Evolutionary conservation across 2,329 filamentous ascomycete species (phyloP).

Genomic region (Biscogniauxia sp.): DNA sequence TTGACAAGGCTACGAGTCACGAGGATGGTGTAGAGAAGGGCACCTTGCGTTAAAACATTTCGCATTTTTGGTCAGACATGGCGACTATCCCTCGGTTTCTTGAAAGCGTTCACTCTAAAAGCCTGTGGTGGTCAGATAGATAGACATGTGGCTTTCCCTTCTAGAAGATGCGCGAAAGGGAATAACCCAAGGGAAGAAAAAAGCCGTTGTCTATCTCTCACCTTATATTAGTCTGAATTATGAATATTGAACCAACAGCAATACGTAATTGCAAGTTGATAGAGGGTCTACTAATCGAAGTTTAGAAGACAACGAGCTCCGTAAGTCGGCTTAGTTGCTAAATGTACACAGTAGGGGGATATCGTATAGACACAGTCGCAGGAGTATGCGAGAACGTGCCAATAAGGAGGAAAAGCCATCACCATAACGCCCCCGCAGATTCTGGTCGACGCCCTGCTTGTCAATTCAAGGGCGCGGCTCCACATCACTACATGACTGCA

Average conservation of each 20-base stretch:
- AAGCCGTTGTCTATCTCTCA: neutral
- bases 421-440: conserved; percentile 15
- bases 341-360: neutral
- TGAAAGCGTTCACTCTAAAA: neutral
- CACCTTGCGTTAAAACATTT: neutral
- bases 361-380: neutral
- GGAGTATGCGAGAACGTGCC: conserved; percentile 1
- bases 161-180: neutral
- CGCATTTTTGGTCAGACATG: neutral
- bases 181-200: neutral
- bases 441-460: conserved; percentile 27
- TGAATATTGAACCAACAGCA: neutral
- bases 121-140: neutral
- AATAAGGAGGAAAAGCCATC: conserved; percentile 1
- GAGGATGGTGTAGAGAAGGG: neutral
- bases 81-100: neutral
- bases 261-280: neutral
- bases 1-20: neutral
- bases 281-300: neutral
- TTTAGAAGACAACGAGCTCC: neutral
- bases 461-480: conserved; percentile 41
- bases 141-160: neutral
- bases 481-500: conserved; percentile 27
- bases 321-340: neutral
- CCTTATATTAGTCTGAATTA: neutral